Percentiles rank a stretch among this genome's conserved stretches.
These are phyloP conservation scores for Paraglomus brasilianum DNA, from an alignment of 192 early-diverging fungal genomes.

Conservation along the genomic window DNA sequence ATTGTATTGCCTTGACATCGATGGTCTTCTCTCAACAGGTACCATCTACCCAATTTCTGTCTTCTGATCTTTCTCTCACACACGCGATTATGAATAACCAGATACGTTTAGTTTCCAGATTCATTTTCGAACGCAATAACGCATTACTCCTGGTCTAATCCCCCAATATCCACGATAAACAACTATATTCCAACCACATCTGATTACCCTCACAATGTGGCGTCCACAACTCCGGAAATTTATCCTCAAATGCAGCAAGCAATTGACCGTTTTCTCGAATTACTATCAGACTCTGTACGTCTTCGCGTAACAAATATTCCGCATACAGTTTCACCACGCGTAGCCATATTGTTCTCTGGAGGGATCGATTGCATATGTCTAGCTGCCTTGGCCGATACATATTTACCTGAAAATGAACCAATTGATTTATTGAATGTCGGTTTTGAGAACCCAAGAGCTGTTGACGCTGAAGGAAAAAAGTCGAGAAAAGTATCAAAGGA, in stretches of 20 bases:
- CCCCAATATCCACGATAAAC: conserved; percentile 33
- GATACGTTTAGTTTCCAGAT: conserved; percentile 8
- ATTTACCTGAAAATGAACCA: conserved; percentile 68
- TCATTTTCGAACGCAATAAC: conserved; percentile 22
- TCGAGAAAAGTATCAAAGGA: neutral
- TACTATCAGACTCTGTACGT: conserved; percentile 49
- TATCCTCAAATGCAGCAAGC: conserved; percentile 41
- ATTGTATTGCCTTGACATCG: conserved; percentile 68
- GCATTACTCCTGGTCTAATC: conserved; percentile 35
- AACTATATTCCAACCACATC: conserved; percentile 31
- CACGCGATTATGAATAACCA: too few species aligned
- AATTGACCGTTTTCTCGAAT: conserved; percentile 38
- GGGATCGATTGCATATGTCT: conserved; percentile 91
- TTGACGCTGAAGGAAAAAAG: conserved; percentile 44
- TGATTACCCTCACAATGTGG: conserved; percentile 32
- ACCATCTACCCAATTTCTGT: conserved; percentile 13
- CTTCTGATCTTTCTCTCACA: neutral
- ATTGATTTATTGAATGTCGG: conserved; percentile 95
- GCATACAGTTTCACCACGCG: conserved; percentile 45
- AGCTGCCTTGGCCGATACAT: conserved; percentile 74
- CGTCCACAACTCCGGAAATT: conserved; percentile 20
- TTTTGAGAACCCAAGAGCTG: conserved; percentile 86
- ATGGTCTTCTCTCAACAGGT: conserved; percentile 21
- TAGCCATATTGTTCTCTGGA: conserved; percentile 89
- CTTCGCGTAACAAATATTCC: conserved; percentile 52